A percentile compares a stretch with the other conserved stretches of the same genome.
Evolutionary conservation across 306 rosid genomes (phyloP).

Genomic region (Citrullus colocynthis): DNA sequence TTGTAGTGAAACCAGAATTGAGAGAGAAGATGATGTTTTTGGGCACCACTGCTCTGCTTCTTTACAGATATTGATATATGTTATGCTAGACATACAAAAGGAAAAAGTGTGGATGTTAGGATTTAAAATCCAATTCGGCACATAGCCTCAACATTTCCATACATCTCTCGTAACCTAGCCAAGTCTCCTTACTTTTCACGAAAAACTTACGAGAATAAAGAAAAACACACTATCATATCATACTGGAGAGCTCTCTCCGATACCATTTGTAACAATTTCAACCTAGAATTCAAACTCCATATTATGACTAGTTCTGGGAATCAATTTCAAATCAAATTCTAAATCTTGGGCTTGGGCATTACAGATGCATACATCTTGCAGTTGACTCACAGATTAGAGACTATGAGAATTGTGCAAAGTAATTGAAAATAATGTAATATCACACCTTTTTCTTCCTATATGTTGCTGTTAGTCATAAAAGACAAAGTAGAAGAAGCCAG

Average conservation of each 20-base stretch:
- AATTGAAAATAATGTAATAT: not conserved
- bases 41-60: not conserved
- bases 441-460: not conserved
- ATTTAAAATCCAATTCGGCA: too few species aligned
- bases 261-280: too few species aligned
- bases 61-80: not conserved
- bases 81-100: not conserved
- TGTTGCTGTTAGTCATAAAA: not conserved
- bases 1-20: not conserved
- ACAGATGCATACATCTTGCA: not conserved
- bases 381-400: not conserved
- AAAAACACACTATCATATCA: too few species aligned
- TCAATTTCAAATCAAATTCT: not conserved
- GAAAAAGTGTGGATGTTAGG: not conserved
- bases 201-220: not conserved
- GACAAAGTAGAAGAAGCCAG: not conserved
- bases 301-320: not conserved
- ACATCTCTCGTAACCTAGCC: not conserved
- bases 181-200: not conserved
- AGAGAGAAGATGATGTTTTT: not conserved
- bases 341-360: not conserved
- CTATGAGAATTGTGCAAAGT: not conserved
- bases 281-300: not conserved
- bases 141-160: not conserved
- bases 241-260: too few species aligned